Evolutionary conservation across 441 rosid species (phyloP).

Genomic region (Theobroma grandiflorum): DNA sequence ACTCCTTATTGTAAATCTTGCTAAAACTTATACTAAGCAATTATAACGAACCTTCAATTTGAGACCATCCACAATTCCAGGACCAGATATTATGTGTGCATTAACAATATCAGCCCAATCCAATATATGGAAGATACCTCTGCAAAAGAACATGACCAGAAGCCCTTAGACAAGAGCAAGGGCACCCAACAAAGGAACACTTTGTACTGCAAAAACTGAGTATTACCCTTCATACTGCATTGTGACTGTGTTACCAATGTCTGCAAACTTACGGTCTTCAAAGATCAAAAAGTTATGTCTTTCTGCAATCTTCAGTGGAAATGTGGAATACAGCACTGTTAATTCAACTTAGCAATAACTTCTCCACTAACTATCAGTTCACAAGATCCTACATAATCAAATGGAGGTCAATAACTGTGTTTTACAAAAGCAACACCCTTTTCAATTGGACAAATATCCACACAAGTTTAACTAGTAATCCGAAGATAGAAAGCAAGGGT

Average conservation of each 20-base stretch:
- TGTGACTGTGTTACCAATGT: conserved; percentile 96
- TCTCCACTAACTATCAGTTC: neutral
- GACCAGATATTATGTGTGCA: conserved; percentile 88
- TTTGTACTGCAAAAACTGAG: neutral
- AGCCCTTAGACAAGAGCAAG: conserved; percentile 9
- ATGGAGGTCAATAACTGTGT: neutral
- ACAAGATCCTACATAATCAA: neutral
- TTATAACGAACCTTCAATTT: conserved; percentile 73
- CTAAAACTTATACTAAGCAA: neutral
- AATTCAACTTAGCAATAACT: conserved; percentile 15
- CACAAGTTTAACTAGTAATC: conserved; percentile 2
- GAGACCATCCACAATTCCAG: conserved; percentile 91
- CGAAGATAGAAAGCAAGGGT: neutral
- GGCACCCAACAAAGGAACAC: neutral
- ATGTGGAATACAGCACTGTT: conserved; percentile 10
- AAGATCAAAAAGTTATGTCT: conserved; percentile 84
- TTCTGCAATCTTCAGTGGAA: conserved; percentile 73
- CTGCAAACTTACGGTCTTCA: conserved; percentile 98
- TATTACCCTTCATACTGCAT: conserved; percentile 97
- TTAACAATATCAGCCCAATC: conserved; percentile 98
- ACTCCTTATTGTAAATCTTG: neutral
- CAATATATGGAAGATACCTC: conserved; percentile 81
- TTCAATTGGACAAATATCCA: neutral
- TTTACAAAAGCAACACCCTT: neutral
- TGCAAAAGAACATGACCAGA: conserved; percentile 38